Evolutionary conservation across 2,329 filamentous ascomycete species (phyloP).

Genomic region (Aureobasidium lini): DNA sequence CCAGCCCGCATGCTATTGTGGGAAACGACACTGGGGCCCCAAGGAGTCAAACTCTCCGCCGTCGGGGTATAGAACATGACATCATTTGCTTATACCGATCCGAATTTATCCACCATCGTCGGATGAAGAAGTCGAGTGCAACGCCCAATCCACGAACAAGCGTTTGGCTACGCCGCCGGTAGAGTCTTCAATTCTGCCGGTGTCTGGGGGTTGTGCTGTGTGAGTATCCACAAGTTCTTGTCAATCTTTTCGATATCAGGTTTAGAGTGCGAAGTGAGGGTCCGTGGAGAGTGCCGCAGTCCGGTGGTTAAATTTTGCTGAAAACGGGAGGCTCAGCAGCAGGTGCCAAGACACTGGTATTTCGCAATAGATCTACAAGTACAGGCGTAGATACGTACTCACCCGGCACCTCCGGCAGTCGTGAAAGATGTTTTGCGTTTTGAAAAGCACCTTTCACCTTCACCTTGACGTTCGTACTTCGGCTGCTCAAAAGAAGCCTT

Average conservation of each 20-base stretch:
- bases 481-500: neutral
- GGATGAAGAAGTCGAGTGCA: constrained; percentile 3
- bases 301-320: neutral
- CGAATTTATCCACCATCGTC: constrained; percentile 6
- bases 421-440: neutral
- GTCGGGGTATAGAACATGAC: neutral
- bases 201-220: neutral
- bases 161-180: neutral
- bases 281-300: constrained; percentile 1
- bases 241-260: constrained; percentile 10
- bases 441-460: neutral
- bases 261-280: constrained; percentile 6
- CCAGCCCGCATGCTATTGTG: neutral
- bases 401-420: neutral
- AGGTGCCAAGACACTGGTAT: neutral
- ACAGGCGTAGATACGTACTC: neutral
- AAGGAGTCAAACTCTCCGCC: neutral
- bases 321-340: neutral
- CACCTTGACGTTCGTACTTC: neutral
- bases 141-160: neutral
- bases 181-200: constrained; percentile 1
- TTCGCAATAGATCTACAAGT: neutral
- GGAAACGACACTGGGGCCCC: constrained; percentile 5
- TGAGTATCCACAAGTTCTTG: neutral
- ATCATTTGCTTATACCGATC: neutral